Evolutionary conservation across 129 eudicot genomes (phyloP).

Genomic region (Logfia minima): DNA sequence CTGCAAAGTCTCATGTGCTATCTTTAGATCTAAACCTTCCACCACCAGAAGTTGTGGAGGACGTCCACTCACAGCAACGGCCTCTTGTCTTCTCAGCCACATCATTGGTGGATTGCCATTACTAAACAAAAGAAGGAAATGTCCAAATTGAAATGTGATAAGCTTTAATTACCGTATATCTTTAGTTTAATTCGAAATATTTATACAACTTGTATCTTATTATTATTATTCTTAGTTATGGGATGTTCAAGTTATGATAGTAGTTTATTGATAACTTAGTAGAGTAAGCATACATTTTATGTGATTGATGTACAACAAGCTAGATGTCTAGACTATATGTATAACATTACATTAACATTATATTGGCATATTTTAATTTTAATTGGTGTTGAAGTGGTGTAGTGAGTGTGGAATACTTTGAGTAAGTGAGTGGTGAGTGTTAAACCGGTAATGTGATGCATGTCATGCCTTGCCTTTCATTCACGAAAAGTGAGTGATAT

Average conservation of each 20-base stretch:
- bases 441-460: constrained; percentile 33
- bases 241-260: neutral
- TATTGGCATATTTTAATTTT: neutral
- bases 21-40: constrained; percentile 84
- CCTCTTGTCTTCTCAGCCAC: constrained; percentile 45
- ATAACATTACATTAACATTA: neutral
- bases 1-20: constrained; percentile 30
- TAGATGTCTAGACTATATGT: neutral
- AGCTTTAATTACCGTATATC: neutral
- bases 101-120: constrained; percentile 72
- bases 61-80: constrained; percentile 32
- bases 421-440: constrained; percentile 54
- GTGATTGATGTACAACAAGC: neutral
- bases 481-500: constrained; percentile 60
- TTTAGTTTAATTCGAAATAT: constrained; percentile 15
- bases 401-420: constrained; percentile 49
- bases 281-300: neutral
- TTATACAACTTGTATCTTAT: constrained; percentile 3
- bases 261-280: neutral
- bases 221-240: too few species aligned
- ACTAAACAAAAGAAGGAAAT: constrained; percentile 33
- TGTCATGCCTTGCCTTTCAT: constrained; percentile 59
- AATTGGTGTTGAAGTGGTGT: constrained; percentile 36
- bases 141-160: neutral
- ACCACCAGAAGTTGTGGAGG: constrained; percentile 62